Evolutionary conservation across 169 alveolate genomes (phyloP).

Genomic region (Plasmodium gonderi): DNA sequence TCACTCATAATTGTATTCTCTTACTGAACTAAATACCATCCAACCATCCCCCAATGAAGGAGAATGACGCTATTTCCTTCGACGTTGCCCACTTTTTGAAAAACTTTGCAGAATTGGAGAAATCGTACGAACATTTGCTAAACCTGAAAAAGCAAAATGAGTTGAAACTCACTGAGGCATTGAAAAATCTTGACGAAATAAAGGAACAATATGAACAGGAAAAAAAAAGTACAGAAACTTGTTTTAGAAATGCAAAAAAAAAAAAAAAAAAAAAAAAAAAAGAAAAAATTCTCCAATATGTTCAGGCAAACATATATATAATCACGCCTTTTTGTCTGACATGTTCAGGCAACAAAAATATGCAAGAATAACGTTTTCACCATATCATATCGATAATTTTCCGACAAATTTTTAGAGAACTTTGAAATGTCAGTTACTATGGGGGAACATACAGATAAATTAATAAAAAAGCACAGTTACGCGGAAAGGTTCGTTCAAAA

Average conservation of each 20-base stretch:
- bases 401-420: not conserved
- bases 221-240: conserved; percentile 44
- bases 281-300: no score
- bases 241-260: not conserved
- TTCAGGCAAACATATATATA: not conserved
- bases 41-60: conserved; percentile 2
- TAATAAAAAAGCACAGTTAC: conserved; percentile 43
- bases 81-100: conserved; percentile 57
- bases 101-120: conserved; percentile 50
- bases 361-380: not conserved
- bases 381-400: not conserved
- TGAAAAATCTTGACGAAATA: conserved; percentile 19
- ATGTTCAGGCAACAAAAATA: not conserved
- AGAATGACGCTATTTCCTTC: not conserved
- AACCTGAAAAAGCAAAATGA: conserved; percentile 56
- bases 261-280: not conserved
- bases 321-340: not conserved
- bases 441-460: conserved; percentile 51
- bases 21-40: not conserved
- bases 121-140: conserved; percentile 57
- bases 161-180: conserved; percentile 20
- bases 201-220: conserved; percentile 71
- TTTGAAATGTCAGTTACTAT: conserved; percentile 35
- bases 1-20: not conserved
- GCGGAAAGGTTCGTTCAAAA: conserved; percentile 31